phyloP scores from a whole-genome alignment of 176 grass and related monocot species.

The Dendrocalamus sinicus region DNA sequence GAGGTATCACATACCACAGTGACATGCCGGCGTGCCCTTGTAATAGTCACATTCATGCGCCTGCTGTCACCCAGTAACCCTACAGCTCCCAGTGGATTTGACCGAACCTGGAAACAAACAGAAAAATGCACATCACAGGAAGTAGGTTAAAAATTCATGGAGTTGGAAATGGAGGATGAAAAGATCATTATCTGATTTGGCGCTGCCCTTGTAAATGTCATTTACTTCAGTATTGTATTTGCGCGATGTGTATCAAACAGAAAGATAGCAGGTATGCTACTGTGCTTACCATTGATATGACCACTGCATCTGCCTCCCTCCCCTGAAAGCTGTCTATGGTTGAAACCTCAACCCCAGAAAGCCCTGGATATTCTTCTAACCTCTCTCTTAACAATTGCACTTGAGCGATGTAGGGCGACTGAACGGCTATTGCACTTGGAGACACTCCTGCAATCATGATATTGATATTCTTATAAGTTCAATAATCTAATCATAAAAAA shows the following conservation, averaged over 20 bases:
- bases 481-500: slow-evolving; percentile 31
- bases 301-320: slow-evolving; percentile 88
- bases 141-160: neutral
- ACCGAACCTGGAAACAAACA: slow-evolving; percentile 66
- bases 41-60: slow-evolving; percentile 85
- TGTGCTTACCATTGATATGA: slow-evolving; percentile 83
- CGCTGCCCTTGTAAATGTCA: neutral
- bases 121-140: slow-evolving; percentile 13
- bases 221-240: slow-evolving; percentile 1
- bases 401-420: slow-evolving; percentile 97
- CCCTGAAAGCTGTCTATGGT: slow-evolving; percentile 98
- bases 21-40: slow-evolving; percentile 82
- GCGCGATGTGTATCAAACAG: neutral
- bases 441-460: slow-evolving; percentile 67
- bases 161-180: slow-evolving; percentile 31
- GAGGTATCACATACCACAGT: slow-evolving; percentile 90
- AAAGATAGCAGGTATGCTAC: slow-evolving; percentile 14
- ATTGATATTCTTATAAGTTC: slow-evolving; percentile 36
- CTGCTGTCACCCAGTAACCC: slow-evolving; percentile 87
- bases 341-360: slow-evolving; percentile 82
- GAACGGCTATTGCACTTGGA: slow-evolving; percentile 72
- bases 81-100: slow-evolving; percentile 85
- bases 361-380: slow-evolving; percentile 68
- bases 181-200: neutral
- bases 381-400: slow-evolving; percentile 89